Evolutionary conservation across 495 filamentous ascomycete species (phyloP).

Genomic region (Ramalina peruviana): DNA sequence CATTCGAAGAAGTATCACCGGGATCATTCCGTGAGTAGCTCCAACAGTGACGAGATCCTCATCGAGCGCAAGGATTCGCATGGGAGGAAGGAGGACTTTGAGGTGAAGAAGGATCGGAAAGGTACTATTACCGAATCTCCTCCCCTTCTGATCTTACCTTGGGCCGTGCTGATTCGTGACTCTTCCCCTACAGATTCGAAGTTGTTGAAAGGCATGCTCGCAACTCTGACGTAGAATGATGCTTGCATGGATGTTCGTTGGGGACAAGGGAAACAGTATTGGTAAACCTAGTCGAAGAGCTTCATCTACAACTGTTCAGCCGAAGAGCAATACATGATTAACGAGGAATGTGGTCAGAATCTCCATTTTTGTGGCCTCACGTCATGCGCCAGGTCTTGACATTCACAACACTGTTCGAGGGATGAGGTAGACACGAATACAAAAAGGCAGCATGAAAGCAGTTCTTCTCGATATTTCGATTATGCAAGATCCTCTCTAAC

Average conservation of each 20-base stretch:
- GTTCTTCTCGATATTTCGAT: too few relatives aligned
- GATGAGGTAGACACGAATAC: too few relatives aligned
- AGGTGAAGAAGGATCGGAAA: slow-evolving; percentile 71
- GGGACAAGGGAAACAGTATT: too few relatives aligned
- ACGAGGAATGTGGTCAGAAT: too few relatives aligned
- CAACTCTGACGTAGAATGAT: slow-evolving; percentile 48
- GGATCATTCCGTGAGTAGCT: slow-evolving; percentile 25
- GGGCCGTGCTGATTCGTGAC: slow-evolving; percentile 10
- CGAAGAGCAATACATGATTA: too few relatives aligned
- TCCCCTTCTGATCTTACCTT: background rate
- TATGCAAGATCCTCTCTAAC: too few relatives aligned
- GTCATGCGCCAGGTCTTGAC: too few relatives aligned
- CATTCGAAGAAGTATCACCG: slow-evolving; percentile 22
- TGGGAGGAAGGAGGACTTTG: slow-evolving; percentile 34
- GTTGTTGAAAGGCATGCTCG: slow-evolving; percentile 59
- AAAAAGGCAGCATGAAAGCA: too few relatives aligned
- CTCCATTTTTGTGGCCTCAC: too few relatives aligned
- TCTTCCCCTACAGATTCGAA: slow-evolving; percentile 33
- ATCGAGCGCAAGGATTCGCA: slow-evolving; percentile 24
- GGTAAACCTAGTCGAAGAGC: too few relatives aligned
- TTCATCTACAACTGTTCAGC: too few relatives aligned
- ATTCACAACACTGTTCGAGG: too few relatives aligned
- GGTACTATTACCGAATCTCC: slow-evolving; percentile 40
- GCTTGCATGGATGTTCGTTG: background rate
- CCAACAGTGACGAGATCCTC: slow-evolving; percentile 41